Conservation (phyloP, 768 basidiomycete genomes). For the Phanerodontia chrysosporium region DNA sequence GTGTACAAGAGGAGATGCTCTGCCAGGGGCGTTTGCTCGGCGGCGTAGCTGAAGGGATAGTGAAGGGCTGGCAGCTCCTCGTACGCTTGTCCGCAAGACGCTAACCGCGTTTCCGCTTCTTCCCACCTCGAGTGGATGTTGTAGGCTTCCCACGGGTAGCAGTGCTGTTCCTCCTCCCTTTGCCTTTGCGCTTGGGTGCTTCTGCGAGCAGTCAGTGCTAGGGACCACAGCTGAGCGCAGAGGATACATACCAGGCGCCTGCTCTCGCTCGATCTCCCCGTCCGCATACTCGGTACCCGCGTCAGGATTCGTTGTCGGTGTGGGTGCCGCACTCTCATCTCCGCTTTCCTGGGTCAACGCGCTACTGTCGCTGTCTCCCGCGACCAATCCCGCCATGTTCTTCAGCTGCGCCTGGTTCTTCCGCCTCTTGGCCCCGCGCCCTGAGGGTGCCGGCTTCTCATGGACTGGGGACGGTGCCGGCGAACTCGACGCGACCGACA, state of each 20-base stretch:
- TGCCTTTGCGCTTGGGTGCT: constrained; percentile 20
- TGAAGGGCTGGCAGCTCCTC: not conserved
- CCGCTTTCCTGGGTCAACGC: constrained; percentile 80
- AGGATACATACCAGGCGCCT: constrained; percentile 47
- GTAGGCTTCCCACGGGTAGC: constrained; percentile 25
- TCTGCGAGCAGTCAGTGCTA: constrained; percentile 4
- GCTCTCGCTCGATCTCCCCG: constrained; percentile 57
- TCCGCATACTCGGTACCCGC: constrained; percentile 63
- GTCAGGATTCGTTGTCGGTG: constrained; percentile 70
- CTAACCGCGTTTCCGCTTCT: constrained; percentile 44
- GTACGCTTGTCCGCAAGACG: not conserved
- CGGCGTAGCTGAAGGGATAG: not conserved
- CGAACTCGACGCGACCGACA: constrained; percentile 60
- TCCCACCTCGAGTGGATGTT: constrained; percentile 33
- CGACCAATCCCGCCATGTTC: constrained; percentile 67
- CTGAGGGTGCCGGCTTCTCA: constrained; percentile 26
- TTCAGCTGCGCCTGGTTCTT: constrained; percentile 38
- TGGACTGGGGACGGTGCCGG: constrained; percentile 38
- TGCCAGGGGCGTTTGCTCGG: not conserved
- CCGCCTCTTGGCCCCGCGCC: constrained; percentile 42
- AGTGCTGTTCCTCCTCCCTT: constrained; percentile 26
- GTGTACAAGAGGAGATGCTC: not conserved
- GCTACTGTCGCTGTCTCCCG: constrained; percentile 82
- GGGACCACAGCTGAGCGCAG: not conserved
- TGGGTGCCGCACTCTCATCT: constrained; percentile 60